These are phyloP conservation scores for Amphibolis antarctica DNA, from an alignment of 106 monocot species.

Conservation along the genomic window DNA sequence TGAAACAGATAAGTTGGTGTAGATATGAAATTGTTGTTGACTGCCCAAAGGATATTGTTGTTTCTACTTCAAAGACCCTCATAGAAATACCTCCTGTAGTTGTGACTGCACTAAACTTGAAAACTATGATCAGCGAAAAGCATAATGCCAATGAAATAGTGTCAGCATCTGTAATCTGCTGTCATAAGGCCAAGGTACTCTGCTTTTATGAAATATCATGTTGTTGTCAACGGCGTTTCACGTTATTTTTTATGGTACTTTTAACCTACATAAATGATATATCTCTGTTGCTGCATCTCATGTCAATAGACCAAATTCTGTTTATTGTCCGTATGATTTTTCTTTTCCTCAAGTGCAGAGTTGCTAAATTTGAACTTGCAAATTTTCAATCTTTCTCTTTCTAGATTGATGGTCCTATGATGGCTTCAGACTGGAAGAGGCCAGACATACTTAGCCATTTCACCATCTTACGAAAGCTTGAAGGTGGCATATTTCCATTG, in stretches of 20 bases:
- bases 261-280: too few species aligned
- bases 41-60: constrained; percentile 62
- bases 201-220: not conserved
- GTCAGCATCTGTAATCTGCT: constrained; percentile 82
- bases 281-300: not conserved
- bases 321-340: not conserved
- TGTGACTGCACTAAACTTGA: constrained; percentile 80
- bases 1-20: constrained; percentile 91
- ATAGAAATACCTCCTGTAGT: constrained; percentile 67
- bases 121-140: constrained; percentile 67
- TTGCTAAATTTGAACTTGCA: not conserved
- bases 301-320: not conserved
- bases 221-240: not conserved
- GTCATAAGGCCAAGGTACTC: constrained; percentile 73
- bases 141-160: constrained; percentile 77
- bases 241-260: too few species aligned
- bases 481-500: constrained; percentile 77
- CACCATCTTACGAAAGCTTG: constrained; percentile 83
- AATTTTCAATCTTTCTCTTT: not conserved
- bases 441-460: constrained; percentile 56
- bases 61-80: constrained; percentile 35
- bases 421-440: constrained; percentile 59
- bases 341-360: not conserved
- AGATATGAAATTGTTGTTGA: constrained; percentile 82
- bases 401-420: constrained; percentile 89